Evolutionary conservation across 75 land plant genomes (phyloP), one percentile per base, ranked within the genome.

Genomic region (Larix kaempferi): DNA sequence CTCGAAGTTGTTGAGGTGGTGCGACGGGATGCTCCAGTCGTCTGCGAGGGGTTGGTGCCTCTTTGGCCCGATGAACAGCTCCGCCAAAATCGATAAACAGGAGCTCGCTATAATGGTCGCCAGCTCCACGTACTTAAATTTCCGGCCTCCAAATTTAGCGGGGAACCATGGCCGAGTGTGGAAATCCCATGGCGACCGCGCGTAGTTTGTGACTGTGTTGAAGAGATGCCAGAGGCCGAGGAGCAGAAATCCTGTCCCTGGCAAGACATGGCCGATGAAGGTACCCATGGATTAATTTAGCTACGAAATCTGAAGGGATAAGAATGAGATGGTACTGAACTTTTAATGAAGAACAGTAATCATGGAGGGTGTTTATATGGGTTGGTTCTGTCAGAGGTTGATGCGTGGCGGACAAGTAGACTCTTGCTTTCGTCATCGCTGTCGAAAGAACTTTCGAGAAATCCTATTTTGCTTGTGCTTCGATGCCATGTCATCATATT

Each of bases 171-270:
- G 85, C 23, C 27, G 67, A 6, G 90, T 73, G 6, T 64, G 72
- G 83, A 88, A 94, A 66, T 80, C 62, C 76, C 82, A 80, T 21
- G 90, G 90, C 26, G 77, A 41, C 2, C 64, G 77, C 39, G 71
- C 64, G 67, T 89, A 82, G 85, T 83, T 83, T 57, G 83, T 84
- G 74, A 82, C 73, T 78, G 86, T 84, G 86, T 93, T 93, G 74
- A 86, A 83, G 79, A 95, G 89, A 71, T 95, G 98, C 98, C 98
- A 95, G 17, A 93, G 64, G 1, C 98, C 98, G 19, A 93, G 82
- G 13, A 89, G 52, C 27, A 93, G 61, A 86, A 95, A 95, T 41
- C 92, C 95, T 3, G 82, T 59, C 1, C 98, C 95, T 10, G 98
- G 95, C 5, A 84, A 79, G 11, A 91, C 91, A 67, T 95, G 98